These are phyloP conservation scores for Trichoderma citrinoviride DNA, from an alignment of 2,329 filamentous ascomycete species.

Conservation along the genomic window DNA sequence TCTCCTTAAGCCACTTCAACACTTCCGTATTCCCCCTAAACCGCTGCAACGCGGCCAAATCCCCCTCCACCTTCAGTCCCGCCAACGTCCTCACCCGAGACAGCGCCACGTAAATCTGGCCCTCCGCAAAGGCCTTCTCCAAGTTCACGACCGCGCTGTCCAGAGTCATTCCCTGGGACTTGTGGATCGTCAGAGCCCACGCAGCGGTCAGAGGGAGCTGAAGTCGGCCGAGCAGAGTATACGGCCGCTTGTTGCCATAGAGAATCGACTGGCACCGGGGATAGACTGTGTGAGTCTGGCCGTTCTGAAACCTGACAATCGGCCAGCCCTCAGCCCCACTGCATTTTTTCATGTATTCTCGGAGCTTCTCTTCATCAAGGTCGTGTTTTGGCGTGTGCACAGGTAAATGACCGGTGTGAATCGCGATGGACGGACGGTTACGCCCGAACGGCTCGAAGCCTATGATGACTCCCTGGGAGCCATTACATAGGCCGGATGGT, in stretches of 20 bases:
- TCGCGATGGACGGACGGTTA: accelerated
- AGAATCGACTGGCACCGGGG: constrained; percentile 50
- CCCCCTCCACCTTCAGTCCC: constrained; percentile 25
- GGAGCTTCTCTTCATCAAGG: constrained; percentile 14
- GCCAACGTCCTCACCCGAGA: constrained; percentile 25
- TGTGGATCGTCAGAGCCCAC: constrained; percentile 64
- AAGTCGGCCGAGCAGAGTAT: constrained; percentile 51
- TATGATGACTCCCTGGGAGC: constrained; percentile 29
- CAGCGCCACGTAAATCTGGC: constrained; percentile 56
- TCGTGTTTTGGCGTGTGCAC: not conserved
- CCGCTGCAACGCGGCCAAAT: not conserved
- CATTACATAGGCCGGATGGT: constrained; percentile 24
- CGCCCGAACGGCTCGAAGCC: constrained; percentile 25
- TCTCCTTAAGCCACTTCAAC: not conserved
- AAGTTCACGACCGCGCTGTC: constrained; percentile 57
- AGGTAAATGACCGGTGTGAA: not conserved
- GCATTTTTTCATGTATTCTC: constrained; percentile 14
- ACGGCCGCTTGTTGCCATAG: constrained; percentile 45
- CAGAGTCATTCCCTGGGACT: constrained; percentile 61
- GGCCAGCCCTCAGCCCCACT: constrained; percentile 24
- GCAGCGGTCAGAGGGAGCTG: constrained; percentile 59
- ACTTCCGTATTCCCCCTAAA: constrained; percentile 9
- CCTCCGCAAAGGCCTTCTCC: constrained; percentile 50
- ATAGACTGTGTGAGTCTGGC: constrained; percentile 43
- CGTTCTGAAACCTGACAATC: constrained; percentile 51